These are phyloP conservation scores for Pisolithus marmoratus DNA, from an alignment of 768 basidiomycete species.

Conservation along the genomic window DNA sequence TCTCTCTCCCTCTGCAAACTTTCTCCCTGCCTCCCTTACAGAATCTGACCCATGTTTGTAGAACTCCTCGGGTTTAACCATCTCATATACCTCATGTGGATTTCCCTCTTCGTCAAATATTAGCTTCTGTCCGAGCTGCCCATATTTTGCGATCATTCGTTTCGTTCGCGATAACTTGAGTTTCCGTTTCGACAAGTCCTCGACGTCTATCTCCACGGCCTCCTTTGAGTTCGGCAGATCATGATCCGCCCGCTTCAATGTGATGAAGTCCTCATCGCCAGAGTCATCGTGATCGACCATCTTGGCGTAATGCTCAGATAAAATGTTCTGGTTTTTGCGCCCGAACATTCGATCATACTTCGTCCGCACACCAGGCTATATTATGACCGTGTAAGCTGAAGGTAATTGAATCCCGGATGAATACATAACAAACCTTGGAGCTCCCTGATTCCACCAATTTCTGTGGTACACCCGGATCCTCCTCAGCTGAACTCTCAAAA, in stretches of 20 bases:
- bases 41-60: conserved; percentile 61
- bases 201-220: conserved; percentile 30
- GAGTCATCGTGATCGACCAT: conserved; percentile 66
- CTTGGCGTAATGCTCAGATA: conserved; percentile 86
- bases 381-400: not conserved
- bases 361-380: conserved; percentile 56
- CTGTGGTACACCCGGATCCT: not conserved
- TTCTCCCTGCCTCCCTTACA: conserved; percentile 57
- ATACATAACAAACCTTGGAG: conserved; percentile 34
- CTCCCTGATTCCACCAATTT: conserved; percentile 1
- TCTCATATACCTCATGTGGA: conserved; percentile 77
- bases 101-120: conserved; percentile 88
- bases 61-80: conserved; percentile 69
- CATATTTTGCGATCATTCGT: conserved; percentile 58
- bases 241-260: conserved; percentile 88
- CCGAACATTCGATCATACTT: conserved; percentile 99
- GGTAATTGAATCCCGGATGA: not conserved
- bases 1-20: conserved; percentile 71
- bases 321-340: conserved; percentile 88
- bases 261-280: conserved; percentile 80
- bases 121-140: conserved; percentile 63
- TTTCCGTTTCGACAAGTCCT: conserved; percentile 83
- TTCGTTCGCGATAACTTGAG: conserved; percentile 69
- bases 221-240: conserved; percentile 41
- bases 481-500: conserved; percentile 22